Evolutionary conservation across 2,329 filamentous ascomycete genomes (phyloP), one percentile per base, ranked within the genome.

Genomic region (Colletotrichum sp.): DNA sequence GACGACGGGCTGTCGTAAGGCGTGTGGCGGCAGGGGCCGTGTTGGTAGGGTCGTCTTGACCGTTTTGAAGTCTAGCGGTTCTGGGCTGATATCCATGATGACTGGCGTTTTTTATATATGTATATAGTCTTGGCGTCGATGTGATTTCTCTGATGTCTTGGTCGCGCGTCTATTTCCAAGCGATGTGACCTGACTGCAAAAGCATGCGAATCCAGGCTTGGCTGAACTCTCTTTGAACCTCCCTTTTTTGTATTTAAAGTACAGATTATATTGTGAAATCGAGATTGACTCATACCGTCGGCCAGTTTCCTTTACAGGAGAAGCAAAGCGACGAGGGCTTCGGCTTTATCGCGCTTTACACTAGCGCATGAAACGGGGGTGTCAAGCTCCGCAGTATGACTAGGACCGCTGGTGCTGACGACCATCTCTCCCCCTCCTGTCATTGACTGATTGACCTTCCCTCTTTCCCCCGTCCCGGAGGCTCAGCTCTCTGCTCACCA

Each of bases 21-120:
- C 72, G 70, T 85, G 85, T 5, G 84, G 82, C 7, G 87, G 89
- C 3, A 89, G 81, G 1, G 87, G 87, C 4, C 75, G 70, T 15
- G 81, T 79, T 2, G 90, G 90, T 13, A 89, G 82, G 2, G 86
- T 89, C 26, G 89, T 89, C 80, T 86, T 88, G 75, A 91, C 85
- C 59, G 81, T 87, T 75, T 87, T 79, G 64, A 81, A 82, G 15
- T 76, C 74, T 5, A 78, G 73, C 12, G 79, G 79, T 24, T 63
- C 62, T 52, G 44, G 44, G 44, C 44, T 52, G 39, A 69, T 49
- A 13, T 76, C 65, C 64, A 72, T 72, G 30, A 49, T 34, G 44
- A 15, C 6, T 32, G n/a, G 36, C 16, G 16, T 34, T 52, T 24
- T 63, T 52, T 24, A 8, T 49, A 52, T 21, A 52, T 52, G 16